A percentile compares a stretch with the other conserved stretches of the same genome.
Conservation (phyloP, 306 rosid genomes). For the Alnus glutinosa region DNA sequence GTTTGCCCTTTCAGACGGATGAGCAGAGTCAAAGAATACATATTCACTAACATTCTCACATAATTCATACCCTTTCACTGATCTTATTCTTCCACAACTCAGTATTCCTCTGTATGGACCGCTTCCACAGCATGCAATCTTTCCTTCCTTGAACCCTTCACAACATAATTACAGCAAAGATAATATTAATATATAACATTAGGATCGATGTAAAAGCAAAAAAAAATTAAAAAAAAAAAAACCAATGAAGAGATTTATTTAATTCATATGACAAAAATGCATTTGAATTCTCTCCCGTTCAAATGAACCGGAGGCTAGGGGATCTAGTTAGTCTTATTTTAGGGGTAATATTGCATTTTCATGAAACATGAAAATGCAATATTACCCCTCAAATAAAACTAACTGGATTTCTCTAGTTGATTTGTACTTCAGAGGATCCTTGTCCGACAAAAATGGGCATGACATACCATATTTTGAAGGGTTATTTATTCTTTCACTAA, state of each 20-base stretch:
- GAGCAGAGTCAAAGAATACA: conserved; percentile 46
- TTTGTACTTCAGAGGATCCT: no score
- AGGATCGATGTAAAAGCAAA: no score
- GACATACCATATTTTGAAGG: conserved; percentile 52
- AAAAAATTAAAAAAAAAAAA: no score
- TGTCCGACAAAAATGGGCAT: neutral
- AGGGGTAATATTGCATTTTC: no score
- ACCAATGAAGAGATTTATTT: no score
- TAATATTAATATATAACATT: neutral
- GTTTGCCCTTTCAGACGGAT: conserved; percentile 38
- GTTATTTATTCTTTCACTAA: conserved; percentile 10
- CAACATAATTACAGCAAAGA: neutral
- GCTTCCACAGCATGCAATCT: conserved; percentile 48
- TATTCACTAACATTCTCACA: conserved; percentile 38
- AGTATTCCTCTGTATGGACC: conserved; percentile 45
- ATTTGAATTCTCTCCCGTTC: no score
- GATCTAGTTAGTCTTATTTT: no score
- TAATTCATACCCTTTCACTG: conserved; percentile 26
- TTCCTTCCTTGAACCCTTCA: conserved; percentile 47
- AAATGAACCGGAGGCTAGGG: no score
- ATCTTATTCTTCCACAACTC: conserved; percentile 51
- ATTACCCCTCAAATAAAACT: no score
- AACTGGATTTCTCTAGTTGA: no score
- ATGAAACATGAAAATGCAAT: no score
- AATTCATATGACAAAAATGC: no score